Evolutionary conservation across 108 stramenopile species (phyloP), one percentile per base, ranked within the genome.

Genomic region (Nitzschia sp.): DNA sequence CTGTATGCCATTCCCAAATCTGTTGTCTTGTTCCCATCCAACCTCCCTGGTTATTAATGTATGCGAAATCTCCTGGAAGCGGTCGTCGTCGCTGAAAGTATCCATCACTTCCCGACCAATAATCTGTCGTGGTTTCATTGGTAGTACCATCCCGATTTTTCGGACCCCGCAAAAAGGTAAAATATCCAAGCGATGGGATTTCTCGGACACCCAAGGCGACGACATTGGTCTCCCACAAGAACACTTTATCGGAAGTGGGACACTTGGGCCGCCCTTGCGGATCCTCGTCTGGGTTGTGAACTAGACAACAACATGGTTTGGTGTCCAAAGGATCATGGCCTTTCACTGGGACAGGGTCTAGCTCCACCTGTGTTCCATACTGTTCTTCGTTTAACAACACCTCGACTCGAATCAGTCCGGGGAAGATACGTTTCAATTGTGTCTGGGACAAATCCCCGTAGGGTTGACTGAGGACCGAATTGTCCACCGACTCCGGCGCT

Each of bases 11-110:
- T 63, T 81, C 71, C 76, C 78, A 80, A 17, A 86, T 59, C 53
- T 86, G 83, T 26, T 82, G 73, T 29, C 92, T 65, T 15, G 84
- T 90, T 39, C 84, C 89, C 87, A 93, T 90, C 87, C 87, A 93
- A 9, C 92, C 92, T 22, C 86, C 92, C 52, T 86, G 82, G 57
- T 90, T 88, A 55, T 86, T 88, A 25, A 93, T 75, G 17, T 82
- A 71, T 10, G 79, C 57, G 41, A 82, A 85, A n/a, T 83, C 67
- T 21, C 80, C 67, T 7, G 73, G 57, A 41, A 51, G 19, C 53
- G 56, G 66, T 34, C 68, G 58, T 37, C 73, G 29, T 65, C 64
- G 44, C 20, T 50, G 54, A 65, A 77, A 80, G 19, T 77, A 69
- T 5, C 66, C 71, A 63, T 76, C 69, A 20, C 65, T 69, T 22